Percentiles rank a stretch among this genome's conserved stretches.
Conservation (phyloP, 2,329 filamentous ascomycete genomes). For the Apiospora marii region DNA sequence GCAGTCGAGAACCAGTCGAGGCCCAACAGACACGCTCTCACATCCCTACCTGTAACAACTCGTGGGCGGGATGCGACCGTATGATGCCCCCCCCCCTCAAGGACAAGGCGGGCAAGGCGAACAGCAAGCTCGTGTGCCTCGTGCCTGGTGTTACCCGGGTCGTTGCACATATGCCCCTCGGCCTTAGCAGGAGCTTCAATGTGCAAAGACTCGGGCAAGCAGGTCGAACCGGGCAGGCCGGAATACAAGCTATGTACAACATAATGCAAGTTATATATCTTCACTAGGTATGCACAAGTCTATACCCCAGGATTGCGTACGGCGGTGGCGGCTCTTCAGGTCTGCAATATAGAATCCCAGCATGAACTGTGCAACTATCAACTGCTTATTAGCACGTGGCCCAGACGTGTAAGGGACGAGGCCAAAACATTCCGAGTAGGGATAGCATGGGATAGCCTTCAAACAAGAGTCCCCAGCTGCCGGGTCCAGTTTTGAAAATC, state of each 20-base stretch:
- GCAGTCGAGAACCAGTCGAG: background rate
- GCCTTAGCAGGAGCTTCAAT: background rate
- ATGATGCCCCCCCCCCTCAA: background rate
- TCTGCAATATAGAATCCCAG: background rate
- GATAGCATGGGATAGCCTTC: background rate
- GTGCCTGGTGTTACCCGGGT: background rate
- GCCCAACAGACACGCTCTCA: background rate
- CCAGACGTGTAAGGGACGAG: background rate
- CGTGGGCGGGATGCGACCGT: conserved; percentile 7
- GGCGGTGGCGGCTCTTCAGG: background rate
- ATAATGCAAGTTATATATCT: too few species aligned
- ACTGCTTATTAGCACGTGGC: background rate
- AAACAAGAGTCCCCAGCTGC: background rate
- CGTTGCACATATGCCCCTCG: background rate
- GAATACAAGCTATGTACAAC: background rate
- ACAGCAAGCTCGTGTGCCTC: background rate
- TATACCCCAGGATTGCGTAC: background rate
- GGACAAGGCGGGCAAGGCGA: background rate
- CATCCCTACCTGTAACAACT: conserved; percentile 10
- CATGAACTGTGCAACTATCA: background rate
- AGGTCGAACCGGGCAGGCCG: background rate
- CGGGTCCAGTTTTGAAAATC: background rate
- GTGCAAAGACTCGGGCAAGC: background rate
- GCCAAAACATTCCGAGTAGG: background rate
- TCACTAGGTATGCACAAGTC: background rate